Conservation (phyloP, 2,329 filamentous ascomycete species). For the Fusarium denticulatum region DNA sequence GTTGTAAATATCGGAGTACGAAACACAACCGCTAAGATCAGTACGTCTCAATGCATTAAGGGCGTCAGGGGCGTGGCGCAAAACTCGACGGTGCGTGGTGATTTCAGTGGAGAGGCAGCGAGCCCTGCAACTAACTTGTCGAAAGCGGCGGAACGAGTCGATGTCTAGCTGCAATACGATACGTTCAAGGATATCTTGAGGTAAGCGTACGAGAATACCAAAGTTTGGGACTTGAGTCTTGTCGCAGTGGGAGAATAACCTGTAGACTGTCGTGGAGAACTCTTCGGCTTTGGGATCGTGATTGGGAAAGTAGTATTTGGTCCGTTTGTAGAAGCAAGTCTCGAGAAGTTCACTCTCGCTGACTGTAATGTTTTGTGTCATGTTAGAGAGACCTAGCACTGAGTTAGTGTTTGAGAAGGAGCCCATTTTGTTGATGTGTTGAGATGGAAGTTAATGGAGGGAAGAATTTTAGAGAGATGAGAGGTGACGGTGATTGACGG, state of each 20-base stretch:
- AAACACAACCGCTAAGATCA: not conserved
- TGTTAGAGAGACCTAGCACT: rapidly evolving
- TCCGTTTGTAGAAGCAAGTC: slow-evolving; percentile 13
- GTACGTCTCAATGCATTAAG: not conserved
- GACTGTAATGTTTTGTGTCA: rapidly evolving
- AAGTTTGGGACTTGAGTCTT: not conserved
- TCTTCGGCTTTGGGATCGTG: not conserved
- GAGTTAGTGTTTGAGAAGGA: rapidly evolving
- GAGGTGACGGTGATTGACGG: not conserved
- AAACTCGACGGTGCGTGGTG: not conserved
- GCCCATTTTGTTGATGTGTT: not conserved
- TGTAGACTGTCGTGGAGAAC: rapidly evolving
- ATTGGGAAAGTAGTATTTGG: not conserved
- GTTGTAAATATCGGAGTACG: not conserved
- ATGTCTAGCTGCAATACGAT: not conserved
- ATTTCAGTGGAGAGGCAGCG: not conserved
- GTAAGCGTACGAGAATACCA: rapidly evolving
- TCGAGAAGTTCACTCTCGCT: not conserved
- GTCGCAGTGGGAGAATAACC: not conserved
- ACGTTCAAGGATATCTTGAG: not conserved
- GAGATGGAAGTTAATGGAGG: not conserved
- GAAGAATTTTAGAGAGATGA: not conserved
- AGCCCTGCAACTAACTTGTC: not conserved
- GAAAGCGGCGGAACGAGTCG: not conserved
- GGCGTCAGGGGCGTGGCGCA: not conserved